A percentile compares a stretch with the other conserved stretches of the same genome.
These are phyloP conservation scores for Teratosphaeriaceae sp. DNA, from an alignment of 2,329 filamentous ascomycete species.

Conservation along the genomic window DNA sequence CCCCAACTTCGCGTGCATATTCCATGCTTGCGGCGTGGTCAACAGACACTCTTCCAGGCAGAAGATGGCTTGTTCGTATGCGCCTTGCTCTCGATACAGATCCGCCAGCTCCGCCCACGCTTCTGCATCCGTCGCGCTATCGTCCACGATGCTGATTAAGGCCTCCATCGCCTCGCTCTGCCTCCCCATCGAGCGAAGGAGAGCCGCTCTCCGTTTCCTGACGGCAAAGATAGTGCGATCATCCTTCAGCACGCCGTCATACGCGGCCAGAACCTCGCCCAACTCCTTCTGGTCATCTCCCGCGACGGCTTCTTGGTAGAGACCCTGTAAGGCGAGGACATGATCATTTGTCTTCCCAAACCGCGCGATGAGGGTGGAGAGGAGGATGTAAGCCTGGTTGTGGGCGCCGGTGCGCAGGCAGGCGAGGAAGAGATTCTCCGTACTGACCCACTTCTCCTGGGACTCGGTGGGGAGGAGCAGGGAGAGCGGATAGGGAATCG, in stretches of 20 bases:
- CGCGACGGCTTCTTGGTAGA: slow-evolving; percentile 80
- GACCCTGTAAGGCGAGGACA: slow-evolving; percentile 72
- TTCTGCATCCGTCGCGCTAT: slow-evolving; percentile 83
- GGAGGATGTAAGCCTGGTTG: slow-evolving; percentile 64
- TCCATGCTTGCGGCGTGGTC: slow-evolving; percentile 88
- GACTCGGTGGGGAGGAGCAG: slow-evolving; percentile 55
- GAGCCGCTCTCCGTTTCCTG: slow-evolving; percentile 73
- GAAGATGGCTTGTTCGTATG: slow-evolving; percentile 78
- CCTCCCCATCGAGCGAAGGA: slow-evolving; percentile 68
- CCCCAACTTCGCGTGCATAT: slow-evolving; percentile 83
- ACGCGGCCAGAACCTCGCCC: slow-evolving; percentile 64
- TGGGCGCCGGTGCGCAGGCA: slow-evolving; percentile 83
- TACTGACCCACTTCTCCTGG: slow-evolving; percentile 72
- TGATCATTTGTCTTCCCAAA: slow-evolving; percentile 83
- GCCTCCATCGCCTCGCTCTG: slow-evolving; percentile 66
- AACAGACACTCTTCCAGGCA: slow-evolving; percentile 86
- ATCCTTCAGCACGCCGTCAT: slow-evolving; percentile 66
- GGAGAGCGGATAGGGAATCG: slow-evolving; percentile 45
- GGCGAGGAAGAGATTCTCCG: slow-evolving; percentile 80
- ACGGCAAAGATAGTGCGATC: slow-evolving; percentile 79
- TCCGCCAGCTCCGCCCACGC: slow-evolving; percentile 89
- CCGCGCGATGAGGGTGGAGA: slow-evolving; percentile 67
- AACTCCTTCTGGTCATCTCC: slow-evolving; percentile 58
- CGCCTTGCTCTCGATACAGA: slow-evolving; percentile 71
- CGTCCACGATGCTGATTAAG: slow-evolving; percentile 69